Evolutionary conservation across 2,329 filamentous ascomycete genomes (phyloP), one percentile per base, ranked within the genome.

Genomic region (Teratosphaeria gauchensis): DNA sequence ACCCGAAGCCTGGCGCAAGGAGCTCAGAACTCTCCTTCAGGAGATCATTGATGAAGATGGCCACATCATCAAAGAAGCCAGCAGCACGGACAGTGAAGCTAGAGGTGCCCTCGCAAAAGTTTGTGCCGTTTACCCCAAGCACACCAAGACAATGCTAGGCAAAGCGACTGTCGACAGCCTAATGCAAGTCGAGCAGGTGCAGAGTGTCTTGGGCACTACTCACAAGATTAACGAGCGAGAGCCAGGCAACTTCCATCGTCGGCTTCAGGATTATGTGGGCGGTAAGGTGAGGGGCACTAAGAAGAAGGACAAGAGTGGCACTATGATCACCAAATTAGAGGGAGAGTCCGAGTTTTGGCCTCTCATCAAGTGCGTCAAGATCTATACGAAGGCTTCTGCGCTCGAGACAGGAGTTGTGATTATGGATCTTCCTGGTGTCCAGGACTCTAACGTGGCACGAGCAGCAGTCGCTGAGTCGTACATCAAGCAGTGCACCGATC

Each of bases 391-490:
- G 65, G 74, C 80, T 0, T 68, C 75, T 11, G 78, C 75, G 1
- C 68, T 84, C 4, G 76, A 78, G 0, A 82, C 80, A 14, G 81
- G 81, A 3, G 79, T 79, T 3, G 76, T 81, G 1, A 74, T 83
- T 57, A 82, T 83, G 16, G 81, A 86, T 66, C 70, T 86, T 9
- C 83, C 83, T 4, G 82, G 83, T 48, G 75, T 82, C 0, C 78
- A 82, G 12, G 84, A 86, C 64, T 78, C 78, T 0, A 86, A 86
- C 65, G 77, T 80, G 3, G 84, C 84, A 38, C 76, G 84, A 55
- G 77, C 79, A 46, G 78, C 81, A 1, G 78, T 86, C 28, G 82
- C 83, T 1, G 75, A 78, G 51, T 75, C 75, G 0, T 87, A 87
- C 63, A 79, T 85, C 71, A 81, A 85, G 65, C 75, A 81, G 61